Conservation (phyloP, 2,329 filamentous ascomycete genomes). For the Trichoderma pleuroti region DNA sequence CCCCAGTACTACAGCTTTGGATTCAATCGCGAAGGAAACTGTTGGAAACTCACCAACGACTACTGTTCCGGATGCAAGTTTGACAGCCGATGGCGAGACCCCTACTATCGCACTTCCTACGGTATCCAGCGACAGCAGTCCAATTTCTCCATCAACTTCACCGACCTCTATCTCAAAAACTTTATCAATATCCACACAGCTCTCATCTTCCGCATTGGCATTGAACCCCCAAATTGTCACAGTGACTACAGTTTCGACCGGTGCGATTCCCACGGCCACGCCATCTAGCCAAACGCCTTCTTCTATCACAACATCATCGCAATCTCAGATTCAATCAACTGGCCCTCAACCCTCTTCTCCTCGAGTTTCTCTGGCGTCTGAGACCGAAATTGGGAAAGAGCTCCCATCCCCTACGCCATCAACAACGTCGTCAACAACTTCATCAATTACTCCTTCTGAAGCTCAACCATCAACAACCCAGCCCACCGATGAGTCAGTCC, state of each 20-base stretch:
- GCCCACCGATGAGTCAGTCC: not conserved
- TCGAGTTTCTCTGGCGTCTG: not conserved
- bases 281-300: not conserved
- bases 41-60: not conserved
- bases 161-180: not conserved
- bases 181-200: not conserved
- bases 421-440: not conserved
- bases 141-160: not conserved
- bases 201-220: not conserved
- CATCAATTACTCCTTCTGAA: not conserved
- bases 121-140: not conserved
- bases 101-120: not conserved
- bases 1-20: not conserved
- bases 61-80: not conserved
- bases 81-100: not conserved
- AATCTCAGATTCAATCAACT: not conserved
- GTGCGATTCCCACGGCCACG: not conserved
- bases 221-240: not conserved
- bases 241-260: not conserved
- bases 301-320: not conserved
- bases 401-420: not conserved
- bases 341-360: conserved; percentile 20
- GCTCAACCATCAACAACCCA: not conserved
- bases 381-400: not conserved
- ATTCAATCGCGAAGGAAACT: not conserved